phyloP scores from a whole-genome alignment of 176 grass and related monocot genomes.

The Zoysia japonica region DNA sequence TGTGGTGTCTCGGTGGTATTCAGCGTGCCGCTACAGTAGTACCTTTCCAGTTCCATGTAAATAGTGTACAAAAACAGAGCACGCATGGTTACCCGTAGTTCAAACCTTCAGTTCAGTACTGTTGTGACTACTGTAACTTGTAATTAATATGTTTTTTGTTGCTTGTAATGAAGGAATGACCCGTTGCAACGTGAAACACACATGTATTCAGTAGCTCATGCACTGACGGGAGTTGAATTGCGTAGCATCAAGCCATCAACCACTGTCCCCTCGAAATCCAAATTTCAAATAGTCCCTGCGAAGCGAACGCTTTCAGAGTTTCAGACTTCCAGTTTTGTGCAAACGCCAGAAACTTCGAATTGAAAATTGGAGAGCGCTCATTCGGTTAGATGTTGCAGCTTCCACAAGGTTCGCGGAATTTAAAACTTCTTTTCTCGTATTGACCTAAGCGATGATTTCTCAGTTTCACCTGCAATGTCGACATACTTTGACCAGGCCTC shows the following conservation, averaged over 20 bases:
- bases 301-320: background rate
- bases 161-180: background rate
- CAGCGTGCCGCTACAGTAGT: background rate
- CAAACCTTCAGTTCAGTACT: background rate
- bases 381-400: background rate
- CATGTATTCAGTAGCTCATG: background rate
- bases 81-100: background rate
- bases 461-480: background rate
- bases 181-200: background rate
- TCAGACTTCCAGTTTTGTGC: background rate
- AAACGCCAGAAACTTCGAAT: background rate
- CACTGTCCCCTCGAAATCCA: background rate
- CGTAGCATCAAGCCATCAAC: too few species aligned
- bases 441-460: background rate
- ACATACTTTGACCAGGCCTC: too few species aligned
- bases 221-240: too few species aligned
- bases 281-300: background rate
- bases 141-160: background rate
- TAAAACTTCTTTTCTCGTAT: too few species aligned
- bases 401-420: too few species aligned
- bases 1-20: background rate
- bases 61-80: background rate
- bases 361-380: background rate
- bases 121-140: background rate
- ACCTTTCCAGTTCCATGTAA: background rate